phyloP scores from a whole-genome alignment of 2,329 filamentous ascomycete genomes.

The Pseudogymnoascus sp. region DNA sequence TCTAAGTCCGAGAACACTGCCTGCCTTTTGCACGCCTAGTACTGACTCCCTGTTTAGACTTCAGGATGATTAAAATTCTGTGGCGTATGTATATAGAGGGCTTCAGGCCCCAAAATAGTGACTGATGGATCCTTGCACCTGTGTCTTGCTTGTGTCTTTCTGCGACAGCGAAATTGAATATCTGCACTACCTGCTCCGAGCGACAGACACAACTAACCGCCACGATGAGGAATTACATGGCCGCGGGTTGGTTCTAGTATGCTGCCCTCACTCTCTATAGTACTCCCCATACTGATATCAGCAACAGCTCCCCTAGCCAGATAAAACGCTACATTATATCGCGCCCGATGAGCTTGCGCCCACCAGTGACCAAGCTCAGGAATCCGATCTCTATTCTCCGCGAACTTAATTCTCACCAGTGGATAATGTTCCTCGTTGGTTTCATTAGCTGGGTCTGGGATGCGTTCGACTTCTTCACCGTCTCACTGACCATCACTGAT shows the following conservation, averaged over 20 bases:
- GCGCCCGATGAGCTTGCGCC: not conserved
- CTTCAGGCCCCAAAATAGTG: not conserved
- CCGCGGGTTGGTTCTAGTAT: slow-evolving; percentile 2
- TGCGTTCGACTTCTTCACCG: slow-evolving; percentile 72
- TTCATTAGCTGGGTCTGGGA: slow-evolving; percentile 38
- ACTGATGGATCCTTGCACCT: not conserved
- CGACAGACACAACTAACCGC: not conserved
- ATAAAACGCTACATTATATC: slow-evolving; percentile 2
- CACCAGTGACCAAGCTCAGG: not conserved
- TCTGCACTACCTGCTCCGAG: not conserved
- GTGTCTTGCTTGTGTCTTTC: not conserved
- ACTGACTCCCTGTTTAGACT: not conserved
- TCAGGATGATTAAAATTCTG: not conserved
- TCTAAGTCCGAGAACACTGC: not conserved
- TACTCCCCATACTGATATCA: not conserved
- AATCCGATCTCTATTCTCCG: not conserved
- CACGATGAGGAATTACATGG: not conserved
- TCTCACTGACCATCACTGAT: slow-evolving; percentile 66
- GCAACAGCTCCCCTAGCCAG: not conserved
- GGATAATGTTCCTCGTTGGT: slow-evolving; percentile 1
- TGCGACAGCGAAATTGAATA: not conserved
- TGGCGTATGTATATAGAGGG: not conserved
- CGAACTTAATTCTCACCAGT: not conserved
- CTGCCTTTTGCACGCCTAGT: not conserved
- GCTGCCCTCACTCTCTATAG: not conserved